Conservation (phyloP, 148 eudicot genomes). For the Fagopyrum tataricum region DNA sequence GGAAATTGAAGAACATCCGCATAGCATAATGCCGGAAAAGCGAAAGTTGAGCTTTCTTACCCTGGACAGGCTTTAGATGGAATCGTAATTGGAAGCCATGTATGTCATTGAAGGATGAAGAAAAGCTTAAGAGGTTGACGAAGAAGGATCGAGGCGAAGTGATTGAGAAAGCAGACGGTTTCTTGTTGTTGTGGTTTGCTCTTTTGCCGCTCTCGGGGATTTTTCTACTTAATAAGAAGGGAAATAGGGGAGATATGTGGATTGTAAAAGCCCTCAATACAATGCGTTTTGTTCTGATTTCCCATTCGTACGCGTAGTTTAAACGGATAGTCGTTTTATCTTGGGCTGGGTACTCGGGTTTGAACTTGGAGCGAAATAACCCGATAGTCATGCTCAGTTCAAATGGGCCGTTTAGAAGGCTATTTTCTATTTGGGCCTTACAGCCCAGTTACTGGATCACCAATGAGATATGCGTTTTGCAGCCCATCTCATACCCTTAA, state of each 20-base stretch:
- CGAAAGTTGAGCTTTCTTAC: not conserved
- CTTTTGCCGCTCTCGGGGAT: conserved; percentile 8
- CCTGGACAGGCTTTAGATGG: not conserved
- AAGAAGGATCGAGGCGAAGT: not conserved
- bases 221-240: not conserved
- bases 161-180: not conserved
- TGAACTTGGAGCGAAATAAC: too few species aligned
- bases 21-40: not conserved
- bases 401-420: too few species aligned
- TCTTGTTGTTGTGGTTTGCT: not conserved
- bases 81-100: not conserved
- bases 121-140: not conserved
- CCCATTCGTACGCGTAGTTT: not conserved
- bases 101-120: not conserved
- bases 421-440: too few species aligned
- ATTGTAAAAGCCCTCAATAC: not conserved
- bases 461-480: too few species aligned
- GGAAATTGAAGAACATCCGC: not conserved
- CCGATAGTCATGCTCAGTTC: too few species aligned
- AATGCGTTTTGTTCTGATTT: not conserved
- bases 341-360: not conserved
- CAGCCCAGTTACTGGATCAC: too few species aligned
- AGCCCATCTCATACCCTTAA: too few species aligned
- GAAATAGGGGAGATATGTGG: not conserved
- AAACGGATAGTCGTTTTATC: not conserved